Evolutionary conservation across 768 basidiomycete species (phyloP).

Genomic region (Tephrocybe sp.): DNA sequence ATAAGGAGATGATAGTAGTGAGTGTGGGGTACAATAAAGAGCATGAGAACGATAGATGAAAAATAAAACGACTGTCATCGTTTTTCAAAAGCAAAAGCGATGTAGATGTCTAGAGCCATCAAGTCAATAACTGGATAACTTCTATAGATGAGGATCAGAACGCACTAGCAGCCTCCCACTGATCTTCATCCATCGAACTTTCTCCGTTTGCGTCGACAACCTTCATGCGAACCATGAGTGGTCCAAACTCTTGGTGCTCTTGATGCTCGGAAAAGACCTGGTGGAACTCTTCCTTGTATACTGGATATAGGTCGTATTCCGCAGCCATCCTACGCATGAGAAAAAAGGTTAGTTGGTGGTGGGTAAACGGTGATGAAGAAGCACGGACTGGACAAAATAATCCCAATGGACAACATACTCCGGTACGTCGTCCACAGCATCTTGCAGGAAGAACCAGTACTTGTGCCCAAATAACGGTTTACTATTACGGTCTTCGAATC

Average conservation of each 20-base stretch:
- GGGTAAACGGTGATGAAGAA: conserved; percentile 20
- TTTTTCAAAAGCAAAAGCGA: conserved; percentile 91
- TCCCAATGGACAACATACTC: conserved; percentile 98
- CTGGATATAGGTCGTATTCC: conserved; percentile 69
- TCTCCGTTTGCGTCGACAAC: conserved; percentile 85
- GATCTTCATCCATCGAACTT: conserved; percentile 90
- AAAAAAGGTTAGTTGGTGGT: background rate
- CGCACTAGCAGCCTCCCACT: conserved; percentile 99
- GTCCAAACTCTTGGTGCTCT: conserved; percentile 74
- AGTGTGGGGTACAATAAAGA: background rate
- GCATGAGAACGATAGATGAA: background rate
- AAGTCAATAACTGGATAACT: conserved; percentile 6
- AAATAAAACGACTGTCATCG: conserved; percentile 21
- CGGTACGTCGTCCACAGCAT: conserved; percentile 96
- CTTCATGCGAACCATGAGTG: conserved; percentile 86
- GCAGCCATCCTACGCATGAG: conserved; percentile 62
- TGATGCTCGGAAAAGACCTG: conserved; percentile 82
- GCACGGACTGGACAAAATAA: conserved; percentile 82
- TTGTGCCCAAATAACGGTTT: conserved; percentile 80
- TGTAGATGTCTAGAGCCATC: conserved; percentile 71
- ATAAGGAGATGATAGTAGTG: conserved; percentile 7
- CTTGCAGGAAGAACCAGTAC: conserved; percentile 90
- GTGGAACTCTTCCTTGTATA: conserved; percentile 89
- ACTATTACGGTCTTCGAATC: conserved; percentile 70
- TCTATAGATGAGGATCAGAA: conserved; percentile 15